phyloP scores from a whole-genome alignment of 129 eudicot genomes.

The Pseudognaphalium luteoalbum region DNA sequence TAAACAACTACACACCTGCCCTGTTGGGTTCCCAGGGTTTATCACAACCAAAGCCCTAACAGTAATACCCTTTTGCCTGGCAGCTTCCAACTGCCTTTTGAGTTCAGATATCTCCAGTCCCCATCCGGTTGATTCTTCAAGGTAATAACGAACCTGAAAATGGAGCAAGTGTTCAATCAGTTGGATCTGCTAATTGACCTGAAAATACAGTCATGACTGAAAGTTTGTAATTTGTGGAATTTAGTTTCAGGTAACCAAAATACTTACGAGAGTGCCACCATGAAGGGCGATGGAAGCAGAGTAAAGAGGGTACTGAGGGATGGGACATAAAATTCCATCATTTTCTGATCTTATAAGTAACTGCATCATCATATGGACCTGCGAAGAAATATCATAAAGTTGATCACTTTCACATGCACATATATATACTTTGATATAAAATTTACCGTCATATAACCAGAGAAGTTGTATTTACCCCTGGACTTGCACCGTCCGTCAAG shows the following conservation, averaged over 20 bases:
- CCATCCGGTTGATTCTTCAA: conserved; percentile 95
- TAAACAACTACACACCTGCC: conserved; percentile 49
- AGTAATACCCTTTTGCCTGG: conserved; percentile 62
- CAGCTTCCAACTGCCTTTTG: conserved; percentile 70
- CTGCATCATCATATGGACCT: conserved; percentile 99
- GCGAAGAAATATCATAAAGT: background rate
- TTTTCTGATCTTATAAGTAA: conserved; percentile 75
- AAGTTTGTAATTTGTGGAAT: background rate
- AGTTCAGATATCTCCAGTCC: conserved; percentile 81
- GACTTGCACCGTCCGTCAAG: conserved; percentile 97
- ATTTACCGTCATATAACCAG: background rate
- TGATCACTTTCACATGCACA: background rate
- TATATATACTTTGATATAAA: background rate
- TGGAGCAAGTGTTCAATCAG: background rate
- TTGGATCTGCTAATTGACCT: background rate
- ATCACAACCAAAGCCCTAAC: conserved; percentile 92
- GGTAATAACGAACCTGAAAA: conserved; percentile 90
- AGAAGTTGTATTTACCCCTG: conserved; percentile 52
- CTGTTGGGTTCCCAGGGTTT: conserved; percentile 93
- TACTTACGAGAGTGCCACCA: conserved; percentile 95
- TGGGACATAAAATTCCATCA: conserved; percentile 92
- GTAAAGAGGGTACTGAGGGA: conserved; percentile 95
- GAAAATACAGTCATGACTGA: background rate
- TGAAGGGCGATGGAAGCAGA: conserved; percentile 98
- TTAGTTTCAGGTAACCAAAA: background rate